Evolutionary conservation across 257 asterid species (phyloP), one percentile per base, ranked within the genome.

Genomic region (Penstemon newberryi): DNA sequence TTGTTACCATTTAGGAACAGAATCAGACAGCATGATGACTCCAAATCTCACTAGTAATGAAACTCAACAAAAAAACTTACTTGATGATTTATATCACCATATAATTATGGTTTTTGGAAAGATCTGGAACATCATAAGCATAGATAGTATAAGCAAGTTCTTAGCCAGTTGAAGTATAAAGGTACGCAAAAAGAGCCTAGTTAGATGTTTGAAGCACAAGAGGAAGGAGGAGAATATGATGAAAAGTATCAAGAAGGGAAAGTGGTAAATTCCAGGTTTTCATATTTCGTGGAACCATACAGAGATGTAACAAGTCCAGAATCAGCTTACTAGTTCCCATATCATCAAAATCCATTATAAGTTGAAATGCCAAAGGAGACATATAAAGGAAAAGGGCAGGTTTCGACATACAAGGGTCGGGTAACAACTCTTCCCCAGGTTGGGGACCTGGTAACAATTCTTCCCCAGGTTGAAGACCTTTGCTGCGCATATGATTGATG

Each of bases 391-490:
- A 9, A 18, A 67, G 33, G 4, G 43, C 5, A n/a, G 60, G 19
- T 18, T 1, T 6, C 50, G 4, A 67, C 83, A 70, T 73, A 88
- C 96, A 91, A 65, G 73, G 66, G 65, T 88, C 96, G 42, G 99
- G 96, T 71, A 94, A 82, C 73, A 90, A 82, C 77, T 90, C 97
- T 69, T 94, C 98, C 79, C 90, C 86, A 1, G 95, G 96, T 78
- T 87, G 97, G 81, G 84, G 90, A 80, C 99, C 97, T 60, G 33
- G 33, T 25, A 25, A 25, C 33, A 25, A 25, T 2, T 90, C 97
- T 69, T 94, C 98, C 79, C 90, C 86, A 1, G 95, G 96, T 78
- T 87, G 97, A 81, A 84, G 90, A 80, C 99, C 97, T 60, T 79
- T 86, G 84, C 96, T 94, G 73, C 96, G 97, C 97, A 91, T 94